Evolutionary conservation across 2,329 filamentous ascomycete genomes (phyloP).

Genomic region (Aspergillus ochraceoroseus): DNA sequence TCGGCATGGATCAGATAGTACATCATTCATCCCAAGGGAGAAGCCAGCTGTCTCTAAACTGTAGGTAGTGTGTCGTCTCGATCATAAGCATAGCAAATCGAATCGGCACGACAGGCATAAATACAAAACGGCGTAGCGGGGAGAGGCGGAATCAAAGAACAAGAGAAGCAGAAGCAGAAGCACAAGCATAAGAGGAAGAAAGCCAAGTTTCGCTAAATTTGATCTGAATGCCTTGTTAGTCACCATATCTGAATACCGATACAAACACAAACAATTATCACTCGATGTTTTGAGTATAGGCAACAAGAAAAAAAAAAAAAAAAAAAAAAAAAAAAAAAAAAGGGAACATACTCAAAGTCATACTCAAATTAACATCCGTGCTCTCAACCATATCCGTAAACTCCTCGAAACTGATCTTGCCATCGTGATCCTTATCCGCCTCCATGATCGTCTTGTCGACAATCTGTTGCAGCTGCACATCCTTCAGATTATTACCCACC

Average conservation of each 20-base stretch:
- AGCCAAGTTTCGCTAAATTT: no score
- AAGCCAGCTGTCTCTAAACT: not conserved
- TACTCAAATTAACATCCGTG: conserved; percentile 67
- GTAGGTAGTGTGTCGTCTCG: not conserved
- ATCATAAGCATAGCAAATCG: conserved; percentile 2
- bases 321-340: conserved; percentile 1
- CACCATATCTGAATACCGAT: not conserved
- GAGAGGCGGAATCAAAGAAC: not conserved
- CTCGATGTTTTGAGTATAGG: no score
- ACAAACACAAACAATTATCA: not conserved
- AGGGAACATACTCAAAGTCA: conserved; percentile 56
- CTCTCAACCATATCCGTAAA: conserved; percentile 99
- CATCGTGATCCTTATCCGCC: conserved; percentile 89
- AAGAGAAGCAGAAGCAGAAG: not conserved
- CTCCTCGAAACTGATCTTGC: conserved; percentile 98
- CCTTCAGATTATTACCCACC: conserved; percentile 98
- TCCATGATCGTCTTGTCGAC: conserved; percentile 99
- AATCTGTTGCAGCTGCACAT: conserved; percentile 97
- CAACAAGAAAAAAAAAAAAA: not conserved
- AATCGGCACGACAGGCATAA: not conserved
- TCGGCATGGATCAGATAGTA: not conserved
- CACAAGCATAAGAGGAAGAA: not conserved
- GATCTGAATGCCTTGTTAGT: no score
- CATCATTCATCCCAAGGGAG: not conserved
- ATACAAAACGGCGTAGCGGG: not conserved